phyloP scores from a whole-genome alignment of 768 basidiomycete species.

The Mycena floridula region DNA sequence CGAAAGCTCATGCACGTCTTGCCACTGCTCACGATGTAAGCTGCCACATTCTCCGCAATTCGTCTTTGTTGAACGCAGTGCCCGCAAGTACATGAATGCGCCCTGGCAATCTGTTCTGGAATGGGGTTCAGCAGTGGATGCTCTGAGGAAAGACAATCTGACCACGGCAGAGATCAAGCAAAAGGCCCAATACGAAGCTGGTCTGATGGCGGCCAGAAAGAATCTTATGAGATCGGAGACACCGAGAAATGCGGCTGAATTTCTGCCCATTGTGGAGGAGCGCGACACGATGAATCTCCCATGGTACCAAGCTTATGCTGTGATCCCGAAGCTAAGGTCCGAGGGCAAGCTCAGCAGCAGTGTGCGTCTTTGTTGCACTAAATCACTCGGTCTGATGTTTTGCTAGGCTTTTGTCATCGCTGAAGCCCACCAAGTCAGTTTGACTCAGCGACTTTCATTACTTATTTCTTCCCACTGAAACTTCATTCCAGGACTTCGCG shows the following conservation, averaged over 20 bases:
- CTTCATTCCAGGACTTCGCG: no score
- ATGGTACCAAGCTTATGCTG: conserved; percentile 11
- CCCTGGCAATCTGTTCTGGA: no score
- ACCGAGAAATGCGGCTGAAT: neutral
- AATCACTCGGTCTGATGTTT: conserved; percentile 15
- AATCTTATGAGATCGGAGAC: neutral
- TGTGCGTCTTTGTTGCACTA: conserved; percentile 1
- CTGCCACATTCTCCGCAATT: no score
- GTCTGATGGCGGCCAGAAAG: conserved; percentile 5
- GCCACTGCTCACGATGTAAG: conserved; percentile 13
- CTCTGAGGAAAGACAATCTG: conserved; percentile 5
- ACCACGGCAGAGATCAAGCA: conserved; percentile 7
- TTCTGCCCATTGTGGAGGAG: neutral
- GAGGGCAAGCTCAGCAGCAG: conserved; percentile 4
- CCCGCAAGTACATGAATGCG: no score
- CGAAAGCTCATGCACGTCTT: conserved; percentile 12
- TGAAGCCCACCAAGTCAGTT: no score
- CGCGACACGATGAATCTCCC: conserved; percentile 9
- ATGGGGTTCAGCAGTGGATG: conserved; percentile 12
- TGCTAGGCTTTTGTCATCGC: neutral
- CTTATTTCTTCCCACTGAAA: no score
- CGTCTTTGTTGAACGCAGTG: no score
- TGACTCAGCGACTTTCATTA: no score
- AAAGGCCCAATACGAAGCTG: conserved; percentile 10
- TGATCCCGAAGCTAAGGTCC: conserved; percentile 5